These are phyloP conservation scores for Ophiostoma sp. DNA, from an alignment of 2,329 filamentous ascomycete genomes.

Conservation along the genomic window DNA sequence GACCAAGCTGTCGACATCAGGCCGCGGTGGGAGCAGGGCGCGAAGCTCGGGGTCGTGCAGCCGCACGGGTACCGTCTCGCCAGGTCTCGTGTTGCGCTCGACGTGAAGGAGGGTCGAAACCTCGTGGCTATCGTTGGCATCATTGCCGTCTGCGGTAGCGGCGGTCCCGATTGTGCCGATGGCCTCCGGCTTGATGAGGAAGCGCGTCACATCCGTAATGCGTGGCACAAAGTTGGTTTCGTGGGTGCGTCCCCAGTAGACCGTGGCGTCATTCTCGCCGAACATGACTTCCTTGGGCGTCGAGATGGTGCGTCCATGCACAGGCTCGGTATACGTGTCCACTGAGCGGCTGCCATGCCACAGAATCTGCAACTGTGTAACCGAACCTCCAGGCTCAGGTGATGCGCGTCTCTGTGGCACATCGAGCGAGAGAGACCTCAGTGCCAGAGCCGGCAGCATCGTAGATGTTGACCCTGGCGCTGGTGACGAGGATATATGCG, in stretches of 20 bases:
- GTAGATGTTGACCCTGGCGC: neutral
- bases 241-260: conserved; percentile 13
- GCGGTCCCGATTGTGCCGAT: neutral
- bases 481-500: neutral
- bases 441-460: neutral
- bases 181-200: neutral
- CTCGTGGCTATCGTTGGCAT: neutral
- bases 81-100: conserved; percentile 6
- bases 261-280: conserved; percentile 7
- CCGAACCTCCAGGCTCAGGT: neutral
- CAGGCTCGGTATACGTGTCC: conserved; percentile 7
- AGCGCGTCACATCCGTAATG: conserved; percentile 8
- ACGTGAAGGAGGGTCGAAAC: neutral
- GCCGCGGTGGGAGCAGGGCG: neutral
- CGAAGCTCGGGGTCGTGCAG: conserved; percentile 5
- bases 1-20: neutral
- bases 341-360: conserved; percentile 10
- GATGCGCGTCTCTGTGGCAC: neutral
- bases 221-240: conserved; percentile 11
- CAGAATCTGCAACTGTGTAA: conserved; percentile 6
- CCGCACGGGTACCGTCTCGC: conserved; percentile 7
- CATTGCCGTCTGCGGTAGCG: neutral
- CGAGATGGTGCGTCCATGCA: conserved; percentile 12
- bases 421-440: neutral
- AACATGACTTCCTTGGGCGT: conserved; percentile 12